phyloP scores from a whole-genome alignment of 768 basidiomycete species.

The Mycena kentingensis region DNA sequence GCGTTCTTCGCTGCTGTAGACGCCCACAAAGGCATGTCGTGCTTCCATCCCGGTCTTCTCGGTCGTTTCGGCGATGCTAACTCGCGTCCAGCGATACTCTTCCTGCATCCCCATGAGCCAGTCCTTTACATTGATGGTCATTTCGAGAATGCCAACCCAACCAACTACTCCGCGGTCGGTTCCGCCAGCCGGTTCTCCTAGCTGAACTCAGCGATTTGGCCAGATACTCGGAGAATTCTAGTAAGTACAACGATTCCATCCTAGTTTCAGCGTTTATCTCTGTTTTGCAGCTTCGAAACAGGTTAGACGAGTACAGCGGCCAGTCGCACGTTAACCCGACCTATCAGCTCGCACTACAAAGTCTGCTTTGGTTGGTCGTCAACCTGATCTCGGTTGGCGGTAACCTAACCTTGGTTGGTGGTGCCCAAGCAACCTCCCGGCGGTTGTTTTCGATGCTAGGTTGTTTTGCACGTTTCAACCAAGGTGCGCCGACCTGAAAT shows the following conservation, averaged over 20 bases:
- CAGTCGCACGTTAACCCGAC: no score
- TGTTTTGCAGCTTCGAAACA: slow-evolving; percentile 12
- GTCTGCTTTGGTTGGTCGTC: no score
- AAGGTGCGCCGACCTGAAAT: no score
- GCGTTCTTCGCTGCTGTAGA: slow-evolving; percentile 6
- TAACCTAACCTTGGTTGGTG: no score
- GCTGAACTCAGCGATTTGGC: background rate
- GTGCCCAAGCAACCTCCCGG: no score
- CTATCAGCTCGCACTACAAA: no score
- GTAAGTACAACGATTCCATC: slow-evolving; percentile 1
- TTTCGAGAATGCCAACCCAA: slow-evolving; percentile 15
- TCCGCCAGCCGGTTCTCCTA: background rate
- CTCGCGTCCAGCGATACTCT: slow-evolving; percentile 4
- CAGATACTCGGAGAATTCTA: slow-evolving; percentile 14
- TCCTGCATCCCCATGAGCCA: slow-evolving; percentile 10
- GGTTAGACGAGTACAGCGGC: no score
- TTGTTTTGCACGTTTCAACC: background rate
- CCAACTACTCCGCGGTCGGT: slow-evolving; percentile 6
- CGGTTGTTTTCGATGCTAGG: background rate
- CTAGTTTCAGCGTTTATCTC: background rate
- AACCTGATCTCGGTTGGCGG: no score
- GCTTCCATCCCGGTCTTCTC: background rate
- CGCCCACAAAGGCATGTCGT: background rate
- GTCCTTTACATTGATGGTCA: slow-evolving; percentile 1
- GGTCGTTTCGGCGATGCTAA: no score